Evolutionary conservation across 1,284 basidiomycete species (phyloP).

Genomic region (Trametes versicolor): DNA sequence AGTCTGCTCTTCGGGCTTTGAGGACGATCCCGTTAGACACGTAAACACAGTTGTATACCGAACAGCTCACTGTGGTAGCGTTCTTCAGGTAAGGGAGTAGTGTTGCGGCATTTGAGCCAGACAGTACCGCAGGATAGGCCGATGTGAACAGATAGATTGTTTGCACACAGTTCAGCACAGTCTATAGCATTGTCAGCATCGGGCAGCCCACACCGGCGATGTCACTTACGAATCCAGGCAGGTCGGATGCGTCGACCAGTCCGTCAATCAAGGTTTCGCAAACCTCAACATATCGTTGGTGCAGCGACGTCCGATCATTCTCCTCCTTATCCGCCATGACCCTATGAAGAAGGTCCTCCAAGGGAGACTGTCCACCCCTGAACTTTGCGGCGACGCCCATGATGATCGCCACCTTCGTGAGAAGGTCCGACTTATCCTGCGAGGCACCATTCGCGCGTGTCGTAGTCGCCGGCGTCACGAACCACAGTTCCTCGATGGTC

Average conservation of each 20-base stretch:
- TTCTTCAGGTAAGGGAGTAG: constrained; percentile 90
- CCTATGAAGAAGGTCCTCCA: constrained; percentile 87
- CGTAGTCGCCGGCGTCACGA: constrained; percentile 54
- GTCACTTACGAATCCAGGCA: constrained; percentile 77
- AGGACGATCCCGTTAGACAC: constrained; percentile 9
- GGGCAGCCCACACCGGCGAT: neutral
- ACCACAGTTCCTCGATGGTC: constrained; percentile 92
- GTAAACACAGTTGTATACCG: neutral
- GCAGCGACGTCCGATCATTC: constrained; percentile 59
- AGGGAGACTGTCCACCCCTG: constrained; percentile 82
- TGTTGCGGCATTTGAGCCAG: constrained; percentile 81
- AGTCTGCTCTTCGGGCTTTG: constrained; percentile 82
- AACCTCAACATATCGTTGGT: constrained; percentile 75
- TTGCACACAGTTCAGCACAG: constrained; percentile 82
- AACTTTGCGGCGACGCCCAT: constrained; percentile 87
- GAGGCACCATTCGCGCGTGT: constrained; percentile 42
- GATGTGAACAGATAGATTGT: constrained; percentile 86
- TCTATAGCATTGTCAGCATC: constrained; percentile 54
- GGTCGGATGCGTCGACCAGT: constrained; percentile 84
- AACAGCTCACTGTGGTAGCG: constrained; percentile 64
- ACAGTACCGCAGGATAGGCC: constrained; percentile 85
- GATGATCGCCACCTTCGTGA: constrained; percentile 78
- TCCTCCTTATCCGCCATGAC: constrained; percentile 74
- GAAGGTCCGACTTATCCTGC: constrained; percentile 60
- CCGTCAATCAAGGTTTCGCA: constrained; percentile 88